Evolutionary conservation across 495 filamentous ascomycete genomes (phyloP).

Genomic region (Clavariopsis aquatica): DNA sequence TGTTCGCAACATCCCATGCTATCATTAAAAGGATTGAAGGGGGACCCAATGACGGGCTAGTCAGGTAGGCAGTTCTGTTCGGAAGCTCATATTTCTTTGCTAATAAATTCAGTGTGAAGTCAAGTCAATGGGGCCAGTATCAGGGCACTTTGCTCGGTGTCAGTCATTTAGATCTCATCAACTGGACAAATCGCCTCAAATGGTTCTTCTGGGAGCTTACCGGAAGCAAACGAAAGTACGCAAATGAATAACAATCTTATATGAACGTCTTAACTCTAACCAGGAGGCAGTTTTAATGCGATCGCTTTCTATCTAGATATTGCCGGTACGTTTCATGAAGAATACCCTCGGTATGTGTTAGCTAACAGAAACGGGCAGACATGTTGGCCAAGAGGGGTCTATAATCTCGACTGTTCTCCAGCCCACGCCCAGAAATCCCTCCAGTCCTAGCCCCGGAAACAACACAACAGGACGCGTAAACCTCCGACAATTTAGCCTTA

Average conservation of each 20-base stretch:
- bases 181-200: slow-evolving; percentile 85
- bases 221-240: slow-evolving; percentile 70
- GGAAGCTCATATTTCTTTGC: neutral
- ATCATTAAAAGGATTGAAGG: slow-evolving; percentile 74
- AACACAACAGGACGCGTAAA: slow-evolving; percentile 1
- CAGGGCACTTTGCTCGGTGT: slow-evolving; percentile 87
- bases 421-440: slow-evolving; percentile 1
- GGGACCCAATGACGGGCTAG: slow-evolving; percentile 81
- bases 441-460: neutral
- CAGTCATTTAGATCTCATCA: slow-evolving; percentile 90
- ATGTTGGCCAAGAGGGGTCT: slow-evolving; percentile 76
- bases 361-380: slow-evolving; percentile 47
- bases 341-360: neutral
- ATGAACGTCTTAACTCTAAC: slow-evolving; percentile 30
- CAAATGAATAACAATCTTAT: slow-evolving; percentile 26
- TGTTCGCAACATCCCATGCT: slow-evolving; percentile 71
- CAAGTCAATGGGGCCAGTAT: slow-evolving; percentile 87
- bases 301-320: slow-evolving; percentile 94
- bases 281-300: slow-evolving; percentile 76
- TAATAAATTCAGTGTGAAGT: slow-evolving; percentile 62
- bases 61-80: slow-evolving; percentile 48
- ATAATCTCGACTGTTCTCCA: slow-evolving; percentile 8
- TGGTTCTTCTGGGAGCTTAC: slow-evolving; percentile 69
- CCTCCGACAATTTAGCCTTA: slow-evolving; percentile 11
- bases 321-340: slow-evolving; percentile 55